phyloP scores from a whole-genome alignment of 148 eudicot species.

The Drosera capensis region DNA sequence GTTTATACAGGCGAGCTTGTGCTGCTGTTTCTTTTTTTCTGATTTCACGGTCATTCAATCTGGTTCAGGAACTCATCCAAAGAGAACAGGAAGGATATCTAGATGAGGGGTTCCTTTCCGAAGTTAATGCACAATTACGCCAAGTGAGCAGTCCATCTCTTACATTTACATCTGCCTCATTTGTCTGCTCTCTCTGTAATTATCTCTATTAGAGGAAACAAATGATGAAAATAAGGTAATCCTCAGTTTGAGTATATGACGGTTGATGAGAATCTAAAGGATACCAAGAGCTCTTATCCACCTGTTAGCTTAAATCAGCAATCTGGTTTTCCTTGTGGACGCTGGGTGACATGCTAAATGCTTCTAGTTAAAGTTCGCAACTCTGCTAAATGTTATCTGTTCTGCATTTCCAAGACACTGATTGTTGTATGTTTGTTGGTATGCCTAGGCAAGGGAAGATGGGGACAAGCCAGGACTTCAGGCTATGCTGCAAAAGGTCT shows the following conservation, averaged over 20 bases:
- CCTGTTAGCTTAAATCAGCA: too few relatives aligned
- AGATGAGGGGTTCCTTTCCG: slow-evolving; percentile 91
- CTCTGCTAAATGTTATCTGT: neutral
- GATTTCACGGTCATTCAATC: neutral
- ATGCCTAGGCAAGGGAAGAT: slow-evolving; percentile 63
- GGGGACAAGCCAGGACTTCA: slow-evolving; percentile 94
- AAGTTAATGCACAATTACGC: slow-evolving; percentile 91
- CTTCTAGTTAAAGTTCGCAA: too few relatives aligned
- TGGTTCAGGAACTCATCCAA: slow-evolving; percentile 55
- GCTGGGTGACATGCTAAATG: too few relatives aligned
- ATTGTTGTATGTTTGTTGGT: neutral
- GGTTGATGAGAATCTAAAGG: too few relatives aligned
- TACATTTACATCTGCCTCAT: neutral
- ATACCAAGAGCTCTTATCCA: too few relatives aligned
- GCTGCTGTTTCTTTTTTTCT: too few relatives aligned
- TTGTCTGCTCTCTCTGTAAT: too few relatives aligned
- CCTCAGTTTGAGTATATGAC: too few relatives aligned
- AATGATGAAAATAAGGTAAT: too few relatives aligned
- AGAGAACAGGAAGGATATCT: slow-evolving; percentile 87
- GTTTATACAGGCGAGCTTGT: too few relatives aligned
- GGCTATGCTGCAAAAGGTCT: slow-evolving; percentile 92
- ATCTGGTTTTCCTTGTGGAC: too few relatives aligned
- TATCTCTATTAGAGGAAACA: too few relatives aligned
- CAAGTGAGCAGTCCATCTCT: slow-evolving; percentile 42
- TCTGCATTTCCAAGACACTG: neutral